phyloP scores from a whole-genome alignment of 2,329 filamentous ascomycete species.

The Aspergillus pseudoviridinutans region DNA sequence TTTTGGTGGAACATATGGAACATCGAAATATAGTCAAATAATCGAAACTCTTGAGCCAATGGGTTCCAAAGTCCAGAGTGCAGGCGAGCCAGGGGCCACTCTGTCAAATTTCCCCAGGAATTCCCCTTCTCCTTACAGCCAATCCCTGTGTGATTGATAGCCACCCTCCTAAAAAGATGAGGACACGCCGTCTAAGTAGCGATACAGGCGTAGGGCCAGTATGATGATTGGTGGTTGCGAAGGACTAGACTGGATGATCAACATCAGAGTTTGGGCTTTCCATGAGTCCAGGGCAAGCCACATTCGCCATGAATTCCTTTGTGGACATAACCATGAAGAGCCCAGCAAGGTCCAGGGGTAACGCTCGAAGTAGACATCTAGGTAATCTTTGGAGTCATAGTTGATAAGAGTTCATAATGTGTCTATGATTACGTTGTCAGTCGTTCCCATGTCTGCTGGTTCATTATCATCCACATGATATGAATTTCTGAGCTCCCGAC shows the following conservation, averaged over 20 bases:
- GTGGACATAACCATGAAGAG: neutral
- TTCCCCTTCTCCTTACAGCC: neutral
- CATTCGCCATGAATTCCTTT: neutral
- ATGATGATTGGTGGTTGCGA: neutral
- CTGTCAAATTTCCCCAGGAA: neutral
- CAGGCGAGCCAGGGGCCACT: neutral
- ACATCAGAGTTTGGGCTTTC: conserved; percentile 16
- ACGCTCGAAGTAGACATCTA: neutral
- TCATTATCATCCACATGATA: neutral
- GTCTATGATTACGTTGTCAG: neutral
- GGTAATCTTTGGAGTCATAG: neutral
- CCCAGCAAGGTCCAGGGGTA: too few relatives aligned
- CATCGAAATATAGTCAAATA: neutral
- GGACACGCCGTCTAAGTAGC: neutral
- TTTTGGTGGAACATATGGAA: neutral
- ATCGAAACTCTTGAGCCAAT: neutral
- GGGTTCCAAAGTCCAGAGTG: neutral
- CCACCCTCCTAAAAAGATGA: neutral
- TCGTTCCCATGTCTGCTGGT: neutral
- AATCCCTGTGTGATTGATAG: neutral
- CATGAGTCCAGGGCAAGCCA: conserved; percentile 14
- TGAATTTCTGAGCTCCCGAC: neutral
- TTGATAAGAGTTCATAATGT: neutral
- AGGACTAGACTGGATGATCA: conserved; percentile 17
- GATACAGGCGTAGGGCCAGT: neutral